Percentiles rank a stretch among this genome's conserved stretches.
Evolutionary conservation across 768 basidiomycete genomes (phyloP).

Genomic region (Serendipita indica): DNA sequence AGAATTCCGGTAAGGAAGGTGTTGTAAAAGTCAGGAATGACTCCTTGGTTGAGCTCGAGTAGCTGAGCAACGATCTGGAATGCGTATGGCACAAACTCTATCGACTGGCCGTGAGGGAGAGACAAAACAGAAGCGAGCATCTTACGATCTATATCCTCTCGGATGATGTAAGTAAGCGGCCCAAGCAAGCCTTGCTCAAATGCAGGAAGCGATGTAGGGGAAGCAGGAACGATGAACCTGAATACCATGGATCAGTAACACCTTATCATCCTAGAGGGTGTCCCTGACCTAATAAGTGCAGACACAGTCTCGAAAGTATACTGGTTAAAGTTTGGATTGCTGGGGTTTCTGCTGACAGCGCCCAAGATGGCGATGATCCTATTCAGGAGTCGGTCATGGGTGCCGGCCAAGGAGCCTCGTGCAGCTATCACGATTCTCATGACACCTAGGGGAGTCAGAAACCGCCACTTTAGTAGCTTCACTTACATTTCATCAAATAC

Average conservation of each 20-base stretch:
- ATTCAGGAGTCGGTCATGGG: constrained; percentile 46
- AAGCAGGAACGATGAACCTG: constrained; percentile 69
- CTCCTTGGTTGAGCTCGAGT: constrained; percentile 57
- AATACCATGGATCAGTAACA: not conserved
- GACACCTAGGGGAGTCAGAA: constrained; percentile 37
- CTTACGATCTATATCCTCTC: constrained; percentile 87
- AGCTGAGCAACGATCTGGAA: constrained; percentile 96
- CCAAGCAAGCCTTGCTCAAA: constrained; percentile 78
- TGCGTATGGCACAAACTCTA: constrained; percentile 94
- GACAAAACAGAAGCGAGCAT: not conserved
- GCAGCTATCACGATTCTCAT: constrained; percentile 92
- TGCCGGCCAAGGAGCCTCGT: constrained; percentile 56
- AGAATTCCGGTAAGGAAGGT: constrained; percentile 68
- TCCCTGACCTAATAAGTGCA: constrained; percentile 65
- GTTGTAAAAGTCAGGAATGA: constrained; percentile 62
- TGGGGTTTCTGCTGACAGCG: constrained; percentile 86
- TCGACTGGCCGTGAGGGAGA: not conserved
- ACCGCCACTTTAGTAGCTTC: too few relatives aligned
- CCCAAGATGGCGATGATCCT: constrained; percentile 75
- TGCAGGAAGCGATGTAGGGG: constrained; percentile 44
- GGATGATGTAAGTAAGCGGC: constrained; percentile 74
- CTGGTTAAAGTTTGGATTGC: constrained; percentile 95
- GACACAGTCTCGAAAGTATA: constrained; percentile 94
- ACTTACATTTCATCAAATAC: constrained; percentile 90
- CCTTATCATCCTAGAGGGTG: not conserved